These are phyloP conservation scores for Picea abies DNA, from an alignment of 83 land plant species.

Conservation along the genomic window DNA sequence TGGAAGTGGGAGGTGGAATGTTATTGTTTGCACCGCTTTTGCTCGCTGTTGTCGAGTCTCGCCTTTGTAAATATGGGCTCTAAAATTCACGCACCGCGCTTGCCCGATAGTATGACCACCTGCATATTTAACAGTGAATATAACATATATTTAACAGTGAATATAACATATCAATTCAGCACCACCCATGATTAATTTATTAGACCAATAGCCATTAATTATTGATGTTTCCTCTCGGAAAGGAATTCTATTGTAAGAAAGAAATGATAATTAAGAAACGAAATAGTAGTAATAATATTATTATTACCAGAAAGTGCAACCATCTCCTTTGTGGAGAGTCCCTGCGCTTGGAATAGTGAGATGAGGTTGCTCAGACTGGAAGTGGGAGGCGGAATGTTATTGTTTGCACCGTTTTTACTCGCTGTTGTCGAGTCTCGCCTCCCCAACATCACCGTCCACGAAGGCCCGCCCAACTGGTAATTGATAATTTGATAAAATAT, in stretches of 20 bases:
- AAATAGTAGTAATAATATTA: not conserved
- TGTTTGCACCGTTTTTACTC: not conserved
- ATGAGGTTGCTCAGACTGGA: not conserved
- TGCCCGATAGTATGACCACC: constrained; percentile 26
- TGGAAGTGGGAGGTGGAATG: too few relatives aligned
- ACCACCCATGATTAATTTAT: not conserved
- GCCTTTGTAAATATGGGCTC: too few relatives aligned
- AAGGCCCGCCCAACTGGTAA: not conserved
- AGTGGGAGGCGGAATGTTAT: constrained; percentile 1
- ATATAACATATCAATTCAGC: not conserved
- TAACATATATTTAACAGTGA: too few relatives aligned
- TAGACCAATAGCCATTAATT: not conserved
- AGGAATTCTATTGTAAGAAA: too few relatives aligned
- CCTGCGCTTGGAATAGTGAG: not conserved
- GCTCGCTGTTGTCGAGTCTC: too few relatives aligned
- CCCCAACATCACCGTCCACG: constrained; percentile 19
- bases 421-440: constrained; percentile 27
- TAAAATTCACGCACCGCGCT: too few relatives aligned
- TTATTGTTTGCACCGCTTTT: too few relatives aligned
- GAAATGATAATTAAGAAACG: too few relatives aligned
- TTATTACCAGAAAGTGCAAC: constrained; percentile 10
- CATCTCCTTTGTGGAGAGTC: constrained; percentile 17
- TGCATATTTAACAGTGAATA: not conserved
- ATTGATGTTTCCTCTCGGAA: too few relatives aligned
- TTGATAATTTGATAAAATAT: too few relatives aligned